phyloP scores from a whole-genome alignment of 805 yeast species.

The Pichia kluyveri region DNA sequence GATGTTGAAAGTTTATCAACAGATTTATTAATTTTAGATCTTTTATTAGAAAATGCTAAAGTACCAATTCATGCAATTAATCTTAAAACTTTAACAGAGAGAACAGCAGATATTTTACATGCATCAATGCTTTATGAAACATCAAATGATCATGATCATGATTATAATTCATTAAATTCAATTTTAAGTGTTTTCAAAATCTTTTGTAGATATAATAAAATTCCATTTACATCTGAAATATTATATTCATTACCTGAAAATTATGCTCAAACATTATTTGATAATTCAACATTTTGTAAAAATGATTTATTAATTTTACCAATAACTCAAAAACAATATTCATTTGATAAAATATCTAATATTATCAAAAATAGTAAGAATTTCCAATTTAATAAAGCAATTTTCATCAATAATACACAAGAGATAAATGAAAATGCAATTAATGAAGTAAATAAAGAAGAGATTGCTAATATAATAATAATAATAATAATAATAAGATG shows the following conservation, averaged over 20 bases:
- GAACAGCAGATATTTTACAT: constrained; percentile 62
- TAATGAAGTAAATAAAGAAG: too few relatives aligned
- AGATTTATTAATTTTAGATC: constrained; percentile 22
- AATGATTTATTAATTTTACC: constrained; percentile 20
- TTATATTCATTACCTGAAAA: constrained; percentile 22
- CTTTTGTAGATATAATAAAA: constrained; percentile 22
- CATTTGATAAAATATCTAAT: constrained; percentile 6
- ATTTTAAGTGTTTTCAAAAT: constrained; percentile 25
- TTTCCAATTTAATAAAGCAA: constrained; percentile 11
- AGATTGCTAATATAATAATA: not conserved
- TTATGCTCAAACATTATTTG: constrained; percentile 15
- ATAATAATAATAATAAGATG: not conserved
- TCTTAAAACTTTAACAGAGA: constrained; percentile 49
- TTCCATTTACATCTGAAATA: constrained; percentile 25
- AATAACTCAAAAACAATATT: constrained; percentile 16
- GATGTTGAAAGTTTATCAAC: constrained; percentile 23
- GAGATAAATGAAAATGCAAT: constrained; percentile 1
- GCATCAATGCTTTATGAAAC: constrained; percentile 37
- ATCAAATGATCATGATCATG: constrained; percentile 11
- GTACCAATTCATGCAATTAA: constrained; percentile 41
- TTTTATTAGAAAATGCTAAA: constrained; percentile 17
- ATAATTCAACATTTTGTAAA: constrained; percentile 12
- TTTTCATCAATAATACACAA: constrained; percentile 23
- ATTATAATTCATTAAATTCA: constrained; percentile 29
- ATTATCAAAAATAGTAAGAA: constrained; percentile 10